Evolutionary conservation across 73 alveolate genomes (phyloP).

Genomic region (Durusdinium trenchii): DNA sequence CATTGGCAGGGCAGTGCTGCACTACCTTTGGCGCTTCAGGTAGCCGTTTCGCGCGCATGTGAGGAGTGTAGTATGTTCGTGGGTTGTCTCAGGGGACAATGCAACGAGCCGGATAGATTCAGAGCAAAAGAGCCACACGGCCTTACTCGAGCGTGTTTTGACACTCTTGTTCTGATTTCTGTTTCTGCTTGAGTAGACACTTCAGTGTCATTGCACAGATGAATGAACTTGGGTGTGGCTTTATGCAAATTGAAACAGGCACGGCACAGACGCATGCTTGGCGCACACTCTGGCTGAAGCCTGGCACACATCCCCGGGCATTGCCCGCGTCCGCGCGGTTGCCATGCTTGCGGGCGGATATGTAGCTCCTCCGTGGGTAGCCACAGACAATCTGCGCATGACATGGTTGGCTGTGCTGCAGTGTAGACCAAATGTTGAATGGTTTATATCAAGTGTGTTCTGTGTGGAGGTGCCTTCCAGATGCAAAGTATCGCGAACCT

Average conservation of each 20-base stretch:
- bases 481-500: background rate
- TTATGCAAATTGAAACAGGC: too few species aligned
- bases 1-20: background rate
- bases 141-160: too few species aligned
- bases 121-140: too few species aligned
- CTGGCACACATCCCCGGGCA: background rate
- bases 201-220: background rate
- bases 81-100: too few species aligned
- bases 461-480: background rate
- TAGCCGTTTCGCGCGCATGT: background rate
- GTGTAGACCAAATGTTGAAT: background rate
- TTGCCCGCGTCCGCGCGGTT: background rate
- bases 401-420: background rate
- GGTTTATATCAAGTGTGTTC: too few species aligned
- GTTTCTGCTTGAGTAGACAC: background rate
- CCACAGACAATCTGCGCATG: background rate
- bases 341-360: slow-evolving; percentile 55
- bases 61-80: background rate
- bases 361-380: slow-evolving; percentile 39
- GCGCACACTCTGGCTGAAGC: too few species aligned
- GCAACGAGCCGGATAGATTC: too few species aligned
- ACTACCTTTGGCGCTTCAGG: background rate
- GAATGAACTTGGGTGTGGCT: background rate
- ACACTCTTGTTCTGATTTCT: background rate
- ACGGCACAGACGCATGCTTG: background rate